Percentiles rank a stretch among this genome's conserved stretches.
phyloP scores from a whole-genome alignment of 768 basidiomycete species.

The Auriscalpium vulgare region DNA sequence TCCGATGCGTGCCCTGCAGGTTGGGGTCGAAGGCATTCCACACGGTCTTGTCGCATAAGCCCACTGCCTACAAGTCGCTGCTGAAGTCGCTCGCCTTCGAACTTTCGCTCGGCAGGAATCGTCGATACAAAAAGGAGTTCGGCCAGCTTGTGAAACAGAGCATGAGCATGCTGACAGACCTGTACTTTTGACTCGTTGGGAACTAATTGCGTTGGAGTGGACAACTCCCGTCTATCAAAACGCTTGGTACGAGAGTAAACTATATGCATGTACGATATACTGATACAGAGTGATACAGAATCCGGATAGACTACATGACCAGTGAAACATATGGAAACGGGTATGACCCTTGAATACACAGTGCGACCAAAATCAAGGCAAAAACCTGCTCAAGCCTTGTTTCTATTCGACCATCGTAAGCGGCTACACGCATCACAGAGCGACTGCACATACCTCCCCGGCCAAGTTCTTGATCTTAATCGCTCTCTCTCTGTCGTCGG shows the following conservation, averaged over 20 bases:
- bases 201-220: too few relatives aligned
- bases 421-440: not conserved
- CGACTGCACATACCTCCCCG: constrained; percentile 4
- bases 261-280: not conserved
- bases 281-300: too few relatives aligned
- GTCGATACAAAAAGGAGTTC: constrained; percentile 37
- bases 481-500: constrained; percentile 40
- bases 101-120: constrained; percentile 38
- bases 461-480: constrained; percentile 6
- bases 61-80: constrained; percentile 38
- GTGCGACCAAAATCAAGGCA: not conserved
- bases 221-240: too few relatives aligned
- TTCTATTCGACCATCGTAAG: not conserved
- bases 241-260: not conserved
- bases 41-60: constrained; percentile 48
- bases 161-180: constrained; percentile 19
- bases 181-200: constrained; percentile 18
- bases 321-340: too few relatives aligned
- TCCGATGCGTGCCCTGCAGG: constrained; percentile 35
- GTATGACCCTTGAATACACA: not conserved
- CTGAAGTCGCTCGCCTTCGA: constrained; percentile 44
- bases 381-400: not conserved
- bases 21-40: constrained; percentile 77
- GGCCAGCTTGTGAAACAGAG: constrained; percentile 40
- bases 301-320: too few relatives aligned